Evolutionary conservation across 2,329 filamentous ascomycete species (phyloP), one percentile per base, ranked within the genome.

Genomic region (Colletotrichum neosansevieriae): DNA sequence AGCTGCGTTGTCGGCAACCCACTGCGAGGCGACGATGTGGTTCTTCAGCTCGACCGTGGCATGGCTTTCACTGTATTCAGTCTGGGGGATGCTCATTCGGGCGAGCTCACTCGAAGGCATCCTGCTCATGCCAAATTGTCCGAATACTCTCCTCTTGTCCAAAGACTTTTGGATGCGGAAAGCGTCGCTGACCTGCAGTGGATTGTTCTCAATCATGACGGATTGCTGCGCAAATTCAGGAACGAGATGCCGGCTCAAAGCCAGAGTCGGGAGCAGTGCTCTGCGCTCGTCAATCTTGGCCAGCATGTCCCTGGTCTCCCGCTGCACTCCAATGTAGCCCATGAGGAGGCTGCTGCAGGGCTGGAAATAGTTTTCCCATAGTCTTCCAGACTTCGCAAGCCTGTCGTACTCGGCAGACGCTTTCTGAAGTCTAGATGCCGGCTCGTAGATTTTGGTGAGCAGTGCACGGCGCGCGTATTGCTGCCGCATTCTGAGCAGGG

Each of bases 331-430:
- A 29, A 65, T 19, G 13, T 60, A 59, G 2, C 61, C 62, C 29
- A 38, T 60, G 13, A 49, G n/a, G 21, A 17, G 44, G 45, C 49
- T 57, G 42, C 72, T 62, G 34, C 40, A 50, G 51, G 72, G 74
- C 21, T 65, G 59, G 57, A 72, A 73, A 49, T 71, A 70, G 29
- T 73, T 66, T 63, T 75, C 72, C 72, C 72, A 74, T 19, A 72
- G 58, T 34, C 50, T 71, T 24, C 73, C 71, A 15, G 74, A 75
- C 4, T 3, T 21, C 6, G 67, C 72, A 7, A 74, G 64, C 15
- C 40, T 45, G 4, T 54, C 49, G 40, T 74, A 72, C 47, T 74
- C 72, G 13, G 62, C 29, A 36, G 69, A 70, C 3, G 61, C 61
- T 58, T 63, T 40, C 13, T 61, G 32, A 9, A 63, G 53, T 15